Evolutionary conservation across 1,139 yeast genomes (phyloP), one percentile per base, ranked within the genome.

Genomic region (Suhomyces guaymorum): DNA sequence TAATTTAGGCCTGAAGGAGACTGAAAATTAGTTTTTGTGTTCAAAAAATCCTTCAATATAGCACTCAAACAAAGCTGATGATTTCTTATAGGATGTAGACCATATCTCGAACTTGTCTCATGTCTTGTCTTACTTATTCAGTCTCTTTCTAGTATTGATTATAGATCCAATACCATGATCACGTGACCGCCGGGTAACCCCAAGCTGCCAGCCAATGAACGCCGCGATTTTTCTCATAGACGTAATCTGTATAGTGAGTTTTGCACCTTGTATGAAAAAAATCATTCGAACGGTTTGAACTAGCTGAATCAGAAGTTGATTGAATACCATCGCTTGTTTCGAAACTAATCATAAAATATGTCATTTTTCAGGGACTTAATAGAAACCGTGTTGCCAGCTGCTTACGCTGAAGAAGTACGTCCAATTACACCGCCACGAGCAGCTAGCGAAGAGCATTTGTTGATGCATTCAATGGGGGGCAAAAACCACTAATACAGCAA

Each of bases 331-430:
- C 5, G 26, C 11, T 23, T 30, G 31, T 30, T 13, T 32, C 28
- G 28, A 30, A 24, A 22, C 20, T 18, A 26, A 11, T 12, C 19
- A 20, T 27, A 27, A 42, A 47, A 34, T 27, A 70, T 70, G 76
- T 73, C 82, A 52, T 73, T 86, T 57, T 75, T 76, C 61, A 70
- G 78, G 72, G 95, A 87, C 65, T 70, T 89, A 59, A 82, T 85
- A 68, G 96, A 88, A 63, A 75, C 86, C 48, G 75, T 86, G 48
- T 67, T 80, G 52, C 96, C 96, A 60, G 76, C 87, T 51, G 96
- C 95, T 41, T 80, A 75, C 68, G 96, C 96, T 57, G 96, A 86
- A 61, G 90, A 80, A 61, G 82, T 75, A 67, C 52, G 75, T 69
- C 13, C 13, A 31, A 15, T 12, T 11, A 5, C 4, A 10, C 14